phyloP scores from a whole-genome alignment of 345 rosid species.

The Aquilaria malaccensis region DNA sequence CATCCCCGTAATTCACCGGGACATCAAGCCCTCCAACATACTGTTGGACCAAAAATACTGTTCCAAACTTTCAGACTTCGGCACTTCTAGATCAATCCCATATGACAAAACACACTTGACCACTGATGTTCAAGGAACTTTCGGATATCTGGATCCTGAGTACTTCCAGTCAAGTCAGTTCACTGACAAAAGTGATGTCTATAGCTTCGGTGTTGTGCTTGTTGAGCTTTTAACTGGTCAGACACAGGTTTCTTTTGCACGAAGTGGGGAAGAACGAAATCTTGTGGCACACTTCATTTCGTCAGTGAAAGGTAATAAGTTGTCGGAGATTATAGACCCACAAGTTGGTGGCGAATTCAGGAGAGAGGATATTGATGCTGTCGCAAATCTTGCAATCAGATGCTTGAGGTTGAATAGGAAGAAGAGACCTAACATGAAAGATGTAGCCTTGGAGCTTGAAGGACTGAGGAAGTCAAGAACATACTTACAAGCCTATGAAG shows the following conservation, averaged over 20 bases:
- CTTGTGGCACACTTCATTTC: neutral
- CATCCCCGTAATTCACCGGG: conserved; percentile 26
- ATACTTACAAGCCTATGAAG: neutral
- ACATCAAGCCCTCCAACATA: conserved; percentile 28
- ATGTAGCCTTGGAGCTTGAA: conserved; percentile 5
- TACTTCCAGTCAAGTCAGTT: conserved; percentile 17
- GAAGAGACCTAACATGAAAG: conserved; percentile 11
- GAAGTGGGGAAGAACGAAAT: neutral
- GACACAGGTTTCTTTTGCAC: neutral
- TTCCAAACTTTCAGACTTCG: conserved; percentile 17
- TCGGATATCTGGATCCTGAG: conserved; percentile 21
- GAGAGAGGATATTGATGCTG: neutral
- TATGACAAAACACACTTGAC: conserved; percentile 17
- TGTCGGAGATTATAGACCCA: neutral
- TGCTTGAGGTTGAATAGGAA: conserved; percentile 13
- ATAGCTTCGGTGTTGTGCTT: conserved; percentile 12
- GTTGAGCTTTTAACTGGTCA: conserved; percentile 10
- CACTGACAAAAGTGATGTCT: conserved; percentile 15
- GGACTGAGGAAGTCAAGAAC: neutral
- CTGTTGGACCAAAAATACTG: conserved; percentile 20
- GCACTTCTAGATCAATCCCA: conserved; percentile 17
- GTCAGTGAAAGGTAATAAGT: neutral
- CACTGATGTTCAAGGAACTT: conserved; percentile 13
- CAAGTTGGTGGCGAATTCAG: neutral
- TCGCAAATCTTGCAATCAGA: conserved; percentile 1